Percentiles rank a stretch among this genome's conserved stretches.
These are phyloP conservation scores for Elaeis oleifera DNA, from an alignment of 202 grass and related monocot genomes.

Conservation along the genomic window DNA sequence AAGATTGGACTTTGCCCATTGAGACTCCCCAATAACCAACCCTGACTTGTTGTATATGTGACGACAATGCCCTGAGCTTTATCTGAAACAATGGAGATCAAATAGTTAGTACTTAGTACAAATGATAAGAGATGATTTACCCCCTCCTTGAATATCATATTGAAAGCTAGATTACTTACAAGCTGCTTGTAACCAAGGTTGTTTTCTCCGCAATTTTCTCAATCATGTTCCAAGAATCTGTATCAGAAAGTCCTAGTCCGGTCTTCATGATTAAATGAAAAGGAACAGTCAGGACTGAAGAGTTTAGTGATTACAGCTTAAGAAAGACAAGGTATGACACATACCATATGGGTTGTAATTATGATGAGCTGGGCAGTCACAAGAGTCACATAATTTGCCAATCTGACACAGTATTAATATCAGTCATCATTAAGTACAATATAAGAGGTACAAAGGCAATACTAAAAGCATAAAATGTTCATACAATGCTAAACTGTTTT, in stretches of 20 bases:
- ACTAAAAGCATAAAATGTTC: too few species aligned
- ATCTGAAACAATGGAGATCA: constrained; percentile 45
- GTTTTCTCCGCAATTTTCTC: constrained; percentile 99
- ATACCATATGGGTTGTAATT: constrained; percentile 97
- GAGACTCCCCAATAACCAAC: constrained; percentile 86
- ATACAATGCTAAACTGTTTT: too few species aligned
- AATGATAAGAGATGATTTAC: constrained; percentile 8
- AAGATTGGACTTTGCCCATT: constrained; percentile 47
- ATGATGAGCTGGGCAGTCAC: constrained; percentile 90
- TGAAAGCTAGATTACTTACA: constrained; percentile 44
- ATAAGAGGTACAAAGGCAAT: constrained; percentile 10
- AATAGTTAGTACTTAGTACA: not conserved
- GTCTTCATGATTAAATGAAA: constrained; percentile 52
- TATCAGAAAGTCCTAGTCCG: constrained; percentile 86
- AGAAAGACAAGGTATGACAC: constrained; percentile 25
- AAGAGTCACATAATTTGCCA: constrained; percentile 78
- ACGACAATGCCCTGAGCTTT: constrained; percentile 86
- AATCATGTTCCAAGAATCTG: constrained; percentile 98
- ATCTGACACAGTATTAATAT: constrained; percentile 37
- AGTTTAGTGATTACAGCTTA: constrained; percentile 14
- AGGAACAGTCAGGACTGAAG: constrained; percentile 29
- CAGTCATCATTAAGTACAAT: constrained; percentile 21
- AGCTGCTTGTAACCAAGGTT: constrained; percentile 97
- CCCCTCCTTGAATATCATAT: constrained; percentile 8
- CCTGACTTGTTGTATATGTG: constrained; percentile 93